phyloP scores from a whole-genome alignment of 371 early-diverging fungal genomes.

The Coemansia sp. region DNA sequence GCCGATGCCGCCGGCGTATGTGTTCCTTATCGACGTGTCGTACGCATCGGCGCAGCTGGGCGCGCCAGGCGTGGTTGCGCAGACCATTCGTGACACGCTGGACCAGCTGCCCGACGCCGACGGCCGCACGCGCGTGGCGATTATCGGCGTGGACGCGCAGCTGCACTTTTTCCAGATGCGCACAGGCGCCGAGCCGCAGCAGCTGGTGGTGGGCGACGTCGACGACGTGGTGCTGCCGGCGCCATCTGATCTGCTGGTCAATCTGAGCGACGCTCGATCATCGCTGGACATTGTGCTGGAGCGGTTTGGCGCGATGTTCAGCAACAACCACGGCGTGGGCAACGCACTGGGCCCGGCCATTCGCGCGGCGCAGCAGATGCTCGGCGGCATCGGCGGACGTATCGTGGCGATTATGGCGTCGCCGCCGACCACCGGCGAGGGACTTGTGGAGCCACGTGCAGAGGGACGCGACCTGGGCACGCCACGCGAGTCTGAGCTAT shows the following conservation, averaged over 20 bases:
- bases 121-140: slow-evolving; percentile 81
- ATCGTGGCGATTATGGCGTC: slow-evolving; percentile 81
- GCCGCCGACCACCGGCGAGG: slow-evolving; percentile 80
- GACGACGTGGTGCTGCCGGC: slow-evolving; percentile 87
- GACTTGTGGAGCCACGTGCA: slow-evolving; percentile 79
- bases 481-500: slow-evolving; percentile 77
- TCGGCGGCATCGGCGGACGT: slow-evolving; percentile 88
- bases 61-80: slow-evolving; percentile 69
- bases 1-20: slow-evolving; percentile 90
- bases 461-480: slow-evolving; percentile 87
- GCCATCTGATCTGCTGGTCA: slow-evolving; percentile 83
- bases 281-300: slow-evolving; percentile 71
- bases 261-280: slow-evolving; percentile 73
- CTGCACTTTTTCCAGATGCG: slow-evolving; percentile 89
- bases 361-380: slow-evolving; percentile 78
- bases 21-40: slow-evolving; percentile 93
- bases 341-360: slow-evolving; percentile 85
- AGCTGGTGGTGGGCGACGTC: slow-evolving; percentile 88
- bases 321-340: slow-evolving; percentile 69
- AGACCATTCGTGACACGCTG: slow-evolving; percentile 78
- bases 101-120: slow-evolving; percentile 89
- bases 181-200: slow-evolving; percentile 75
- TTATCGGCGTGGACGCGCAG: slow-evolving; percentile 86
- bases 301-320: slow-evolving; percentile 81
- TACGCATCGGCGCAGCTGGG: slow-evolving; percentile 83